Conservation (phyloP, 805 yeast genomes). For the Candida arabinofermentans region DNA sequence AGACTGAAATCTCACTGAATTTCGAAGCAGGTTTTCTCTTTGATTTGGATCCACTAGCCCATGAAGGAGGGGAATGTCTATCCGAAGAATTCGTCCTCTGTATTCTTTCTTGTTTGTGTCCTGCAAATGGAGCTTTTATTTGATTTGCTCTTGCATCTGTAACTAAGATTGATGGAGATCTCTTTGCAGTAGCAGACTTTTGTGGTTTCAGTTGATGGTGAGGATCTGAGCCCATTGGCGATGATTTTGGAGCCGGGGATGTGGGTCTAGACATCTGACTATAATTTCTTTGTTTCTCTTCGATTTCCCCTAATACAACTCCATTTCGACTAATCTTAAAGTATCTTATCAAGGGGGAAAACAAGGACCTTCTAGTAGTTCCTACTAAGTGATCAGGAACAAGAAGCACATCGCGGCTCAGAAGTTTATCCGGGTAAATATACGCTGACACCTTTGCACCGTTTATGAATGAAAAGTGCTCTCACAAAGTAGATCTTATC, state of each 20-base stretch:
- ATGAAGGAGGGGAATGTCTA: constrained; percentile 10
- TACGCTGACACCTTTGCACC: background rate
- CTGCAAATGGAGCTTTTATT: constrained; percentile 74
- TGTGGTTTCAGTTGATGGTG: background rate
- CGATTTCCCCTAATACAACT: no score
- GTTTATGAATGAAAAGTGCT: no score
- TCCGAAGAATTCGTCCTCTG: constrained; percentile 16
- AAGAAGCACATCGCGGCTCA: constrained; percentile 1
- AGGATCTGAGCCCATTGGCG: background rate
- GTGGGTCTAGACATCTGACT: background rate
- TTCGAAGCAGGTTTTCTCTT: constrained; percentile 28
- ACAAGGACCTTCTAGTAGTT: no score
- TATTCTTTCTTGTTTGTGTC: constrained; percentile 37
- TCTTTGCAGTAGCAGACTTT: constrained; percentile 52
- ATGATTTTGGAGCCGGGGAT: background rate
- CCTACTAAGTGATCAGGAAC: no score
- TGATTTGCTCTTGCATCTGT: constrained; percentile 73
- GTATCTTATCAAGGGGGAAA: no score
- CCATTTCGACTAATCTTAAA: no score
- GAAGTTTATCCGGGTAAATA: background rate
- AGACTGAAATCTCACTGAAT: constrained; percentile 77
- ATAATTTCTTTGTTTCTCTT: background rate
- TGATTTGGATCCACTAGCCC: constrained; percentile 10
- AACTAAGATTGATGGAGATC: constrained; percentile 91
- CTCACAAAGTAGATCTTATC: background rate